These are phyloP conservation scores for Leccinum obscurum DNA, from an alignment of 768 basidiomycete species.

Conservation along the genomic window DNA sequence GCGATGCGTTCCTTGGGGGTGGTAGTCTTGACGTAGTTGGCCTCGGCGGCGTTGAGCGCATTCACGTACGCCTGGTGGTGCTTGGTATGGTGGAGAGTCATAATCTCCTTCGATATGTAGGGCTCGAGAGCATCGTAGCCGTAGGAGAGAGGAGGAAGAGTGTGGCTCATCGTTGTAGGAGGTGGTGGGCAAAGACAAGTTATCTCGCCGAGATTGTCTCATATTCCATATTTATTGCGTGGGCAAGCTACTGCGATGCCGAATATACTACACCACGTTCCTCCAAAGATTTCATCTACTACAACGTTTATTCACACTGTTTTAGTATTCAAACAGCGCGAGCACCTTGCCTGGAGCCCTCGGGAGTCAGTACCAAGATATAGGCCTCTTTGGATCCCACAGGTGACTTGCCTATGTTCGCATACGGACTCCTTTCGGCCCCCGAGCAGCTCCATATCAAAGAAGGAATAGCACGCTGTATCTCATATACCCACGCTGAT, in stretches of 20 bases:
- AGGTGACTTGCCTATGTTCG: conserved; percentile 57
- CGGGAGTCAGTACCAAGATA: conserved; percentile 5
- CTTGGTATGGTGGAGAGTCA: conserved; percentile 92
- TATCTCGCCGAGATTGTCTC: conserved; percentile 10
- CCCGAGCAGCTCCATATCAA: conserved; percentile 71
- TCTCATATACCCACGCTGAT: conserved; percentile 7
- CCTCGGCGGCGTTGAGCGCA: conserved; percentile 88
- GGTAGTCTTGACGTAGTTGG: conserved; percentile 61
- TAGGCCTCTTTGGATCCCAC: background rate
- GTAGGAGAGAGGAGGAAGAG: conserved; percentile 75
- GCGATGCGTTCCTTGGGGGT: conserved; percentile 81
- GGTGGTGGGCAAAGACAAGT: conserved; percentile 7
- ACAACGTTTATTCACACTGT: background rate
- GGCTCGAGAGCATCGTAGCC: conserved; percentile 90
- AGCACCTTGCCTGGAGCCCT: conserved; percentile 32
- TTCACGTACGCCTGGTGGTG: conserved; percentile 96
- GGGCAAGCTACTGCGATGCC: background rate
- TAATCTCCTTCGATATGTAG: conserved; percentile 89
- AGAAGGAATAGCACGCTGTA: conserved; percentile 79
- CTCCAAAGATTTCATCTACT: background rate
- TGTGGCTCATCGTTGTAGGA: conserved; percentile 42
- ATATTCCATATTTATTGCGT: conserved; percentile 13
- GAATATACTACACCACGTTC: conserved; percentile 3
- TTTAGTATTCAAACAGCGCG: conserved; percentile 35
- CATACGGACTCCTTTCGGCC: conserved; percentile 59